Percentiles rank a stretch among this genome's conserved stretches.
Conservation (phyloP, 192 early-diverging fungal genomes). For the Linnemannia hyalina region DNA sequence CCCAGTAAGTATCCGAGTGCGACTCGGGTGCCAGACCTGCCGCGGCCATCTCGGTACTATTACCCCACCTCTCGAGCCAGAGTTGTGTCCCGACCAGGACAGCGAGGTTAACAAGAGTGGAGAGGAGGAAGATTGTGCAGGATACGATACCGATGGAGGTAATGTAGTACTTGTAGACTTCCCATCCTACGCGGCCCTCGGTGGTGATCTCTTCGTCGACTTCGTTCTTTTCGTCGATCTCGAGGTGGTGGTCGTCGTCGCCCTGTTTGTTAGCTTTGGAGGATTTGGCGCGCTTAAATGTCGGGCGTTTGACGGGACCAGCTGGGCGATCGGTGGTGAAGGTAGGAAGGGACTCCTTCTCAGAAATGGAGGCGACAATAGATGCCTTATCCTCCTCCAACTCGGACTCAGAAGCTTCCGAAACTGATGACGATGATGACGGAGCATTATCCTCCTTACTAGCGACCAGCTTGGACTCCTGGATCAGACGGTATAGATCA, state of each 20-base stretch:
- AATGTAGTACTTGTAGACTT: constrained; percentile 46
- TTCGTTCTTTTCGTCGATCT: constrained; percentile 33
- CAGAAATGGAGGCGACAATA: background rate
- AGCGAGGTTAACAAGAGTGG: background rate
- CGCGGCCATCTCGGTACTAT: background rate
- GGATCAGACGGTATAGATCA: constrained; percentile 73
- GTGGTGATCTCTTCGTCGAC: constrained; percentile 31
- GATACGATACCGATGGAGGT: background rate
- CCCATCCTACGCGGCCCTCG: constrained; percentile 36
- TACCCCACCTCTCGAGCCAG: constrained; percentile 21
- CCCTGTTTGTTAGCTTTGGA: constrained; percentile 19
- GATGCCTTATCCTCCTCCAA: background rate
- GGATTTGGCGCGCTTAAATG: constrained; percentile 25
- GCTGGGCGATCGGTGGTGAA: background rate
- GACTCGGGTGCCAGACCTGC: background rate
- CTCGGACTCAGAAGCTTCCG: background rate
- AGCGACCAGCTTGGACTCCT: constrained; percentile 24
- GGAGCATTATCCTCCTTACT: background rate
- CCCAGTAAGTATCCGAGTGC: constrained; percentile 22
- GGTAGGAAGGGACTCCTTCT: background rate
- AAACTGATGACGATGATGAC: background rate
- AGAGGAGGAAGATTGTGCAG: background rate
- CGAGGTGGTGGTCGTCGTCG: constrained; percentile 1
- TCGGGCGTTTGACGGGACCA: constrained; percentile 20
- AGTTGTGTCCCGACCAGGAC: constrained; percentile 1